Percentiles rank a stretch among this genome's conserved stretches.
Evolutionary conservation across 805 yeast genomes (phyloP).

Genomic region (Myxozyma sirexii): DNA sequence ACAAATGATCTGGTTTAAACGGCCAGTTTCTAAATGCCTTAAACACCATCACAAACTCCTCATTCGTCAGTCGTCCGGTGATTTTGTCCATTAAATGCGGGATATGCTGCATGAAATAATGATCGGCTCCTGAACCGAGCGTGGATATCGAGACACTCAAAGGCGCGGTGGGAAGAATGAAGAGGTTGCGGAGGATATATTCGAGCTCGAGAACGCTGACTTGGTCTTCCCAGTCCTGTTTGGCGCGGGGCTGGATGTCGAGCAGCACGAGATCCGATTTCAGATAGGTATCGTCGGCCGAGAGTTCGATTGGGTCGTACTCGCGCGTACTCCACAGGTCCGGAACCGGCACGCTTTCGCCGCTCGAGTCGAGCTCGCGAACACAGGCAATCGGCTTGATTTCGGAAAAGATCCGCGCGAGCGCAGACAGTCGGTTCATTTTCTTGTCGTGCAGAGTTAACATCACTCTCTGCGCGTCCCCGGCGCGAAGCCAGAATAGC

Average conservation of each 20-base stretch:
- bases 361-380: constrained; percentile 35
- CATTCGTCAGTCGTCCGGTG: constrained; percentile 54
- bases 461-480: constrained; percentile 61
- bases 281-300: constrained; percentile 22
- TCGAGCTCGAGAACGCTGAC: constrained; percentile 62
- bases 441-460: constrained; percentile 56
- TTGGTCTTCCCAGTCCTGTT: constrained; percentile 40
- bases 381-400: constrained; percentile 57
- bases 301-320: constrained; percentile 20
- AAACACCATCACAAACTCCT: constrained; percentile 58
- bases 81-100: constrained; percentile 41
- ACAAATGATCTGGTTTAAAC: constrained; percentile 66
- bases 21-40: constrained; percentile 74
- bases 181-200: constrained; percentile 62
- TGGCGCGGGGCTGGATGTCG: constrained; percentile 56
- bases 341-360: not conserved
- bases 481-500: constrained; percentile 66
- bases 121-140: constrained; percentile 79
- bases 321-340: not conserved
- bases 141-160: constrained; percentile 52
- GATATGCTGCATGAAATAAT: constrained; percentile 45
- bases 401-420: constrained; percentile 66
- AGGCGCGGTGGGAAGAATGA: constrained; percentile 52
- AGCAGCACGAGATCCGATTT: constrained; percentile 50
- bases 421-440: constrained; percentile 65